Conservation (phyloP, 768 basidiomycete genomes). For the Termitomyces sp. region DNA sequence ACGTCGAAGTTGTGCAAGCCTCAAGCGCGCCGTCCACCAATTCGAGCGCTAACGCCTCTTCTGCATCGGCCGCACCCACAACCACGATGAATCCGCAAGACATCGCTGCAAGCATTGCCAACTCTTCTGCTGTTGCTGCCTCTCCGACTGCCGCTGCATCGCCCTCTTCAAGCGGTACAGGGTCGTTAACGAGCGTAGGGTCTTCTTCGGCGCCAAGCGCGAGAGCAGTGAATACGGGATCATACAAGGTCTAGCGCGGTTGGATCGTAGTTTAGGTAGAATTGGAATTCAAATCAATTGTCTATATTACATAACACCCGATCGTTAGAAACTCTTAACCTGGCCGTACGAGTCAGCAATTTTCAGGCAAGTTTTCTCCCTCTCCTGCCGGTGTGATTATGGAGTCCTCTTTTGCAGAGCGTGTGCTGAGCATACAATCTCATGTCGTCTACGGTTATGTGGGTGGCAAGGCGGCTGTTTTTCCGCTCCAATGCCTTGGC, state of each 20-base stretch:
- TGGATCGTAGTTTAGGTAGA: slow-evolving; percentile 2
- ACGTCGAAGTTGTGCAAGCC: slow-evolving; percentile 15
- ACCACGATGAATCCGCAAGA: slow-evolving; percentile 24
- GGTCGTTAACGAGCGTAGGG: background rate
- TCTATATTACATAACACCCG: slow-evolving; percentile 10
- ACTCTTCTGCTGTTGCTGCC: slow-evolving; percentile 15
- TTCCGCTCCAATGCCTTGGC: slow-evolving; percentile 80
- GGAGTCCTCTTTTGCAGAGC: slow-evolving; percentile 24
- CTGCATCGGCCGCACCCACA: slow-evolving; percentile 6
- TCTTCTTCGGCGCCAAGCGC: slow-evolving; percentile 15
- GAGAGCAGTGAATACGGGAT: slow-evolving; percentile 28
- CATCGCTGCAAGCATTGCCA: slow-evolving; percentile 30
- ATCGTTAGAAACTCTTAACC: background rate
- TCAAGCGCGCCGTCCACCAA: slow-evolving; percentile 5
- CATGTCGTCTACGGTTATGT: slow-evolving; percentile 95
- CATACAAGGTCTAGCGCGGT: slow-evolving; percentile 28
- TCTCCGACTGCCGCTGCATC: slow-evolving; percentile 2
- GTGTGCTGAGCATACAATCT: slow-evolving; percentile 88
- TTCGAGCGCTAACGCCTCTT: background rate
- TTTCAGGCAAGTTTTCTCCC: slow-evolving; percentile 9
- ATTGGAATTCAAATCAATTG: no score
- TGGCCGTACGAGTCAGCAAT: slow-evolving; percentile 2
- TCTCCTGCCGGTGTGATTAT: slow-evolving; percentile 2
- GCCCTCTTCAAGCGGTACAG: background rate
- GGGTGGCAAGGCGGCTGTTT: slow-evolving; percentile 78